Evolutionary conservation across 768 basidiomycete genomes (phyloP).

Genomic region (Naganishia onofrii): DNA sequence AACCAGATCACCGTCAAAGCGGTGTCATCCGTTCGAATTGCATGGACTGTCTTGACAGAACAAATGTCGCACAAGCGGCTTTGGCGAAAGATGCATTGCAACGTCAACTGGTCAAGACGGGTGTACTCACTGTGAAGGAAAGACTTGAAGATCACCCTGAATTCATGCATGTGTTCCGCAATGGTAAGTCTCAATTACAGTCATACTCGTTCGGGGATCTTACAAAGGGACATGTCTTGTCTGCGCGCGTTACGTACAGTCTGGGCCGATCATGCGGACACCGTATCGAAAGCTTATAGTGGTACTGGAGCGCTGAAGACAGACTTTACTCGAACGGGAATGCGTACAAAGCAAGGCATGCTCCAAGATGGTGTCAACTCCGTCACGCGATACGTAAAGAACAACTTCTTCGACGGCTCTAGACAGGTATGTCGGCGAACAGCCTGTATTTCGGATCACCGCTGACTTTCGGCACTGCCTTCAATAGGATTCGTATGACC

Average conservation of each 20-base stretch:
- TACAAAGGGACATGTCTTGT: neutral
- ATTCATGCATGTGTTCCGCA: conserved; percentile 78
- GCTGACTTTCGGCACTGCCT: neutral
- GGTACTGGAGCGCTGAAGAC: conserved; percentile 95
- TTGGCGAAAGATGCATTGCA: conserved; percentile 81
- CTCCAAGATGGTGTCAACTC: conserved; percentile 86
- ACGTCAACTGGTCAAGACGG: conserved; percentile 69
- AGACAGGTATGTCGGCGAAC: conserved; percentile 62
- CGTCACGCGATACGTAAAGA: conserved; percentile 79
- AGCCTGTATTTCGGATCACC: conserved; percentile 1
- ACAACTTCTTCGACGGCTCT: conserved; percentile 94
- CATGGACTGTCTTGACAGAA: conserved; percentile 91
- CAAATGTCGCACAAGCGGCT: conserved; percentile 92
- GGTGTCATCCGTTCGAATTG: conserved; percentile 91
- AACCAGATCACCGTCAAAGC: conserved; percentile 58
- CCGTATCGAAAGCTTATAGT: conserved; percentile 82
- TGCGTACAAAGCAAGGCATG: conserved; percentile 73
- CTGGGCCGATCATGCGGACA: conserved; percentile 96
- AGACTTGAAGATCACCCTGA: conserved; percentile 76
- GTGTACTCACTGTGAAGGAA: conserved; percentile 68
- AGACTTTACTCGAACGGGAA: conserved; percentile 91
- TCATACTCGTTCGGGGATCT: neutral
- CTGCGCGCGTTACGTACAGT: conserved; percentile 57
- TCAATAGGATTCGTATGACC: conserved; percentile 87
- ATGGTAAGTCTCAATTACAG: conserved; percentile 61